Evolutionary conservation across 768 basidiomycete species (phyloP).

Genomic region (Agaricus blazei): DNA sequence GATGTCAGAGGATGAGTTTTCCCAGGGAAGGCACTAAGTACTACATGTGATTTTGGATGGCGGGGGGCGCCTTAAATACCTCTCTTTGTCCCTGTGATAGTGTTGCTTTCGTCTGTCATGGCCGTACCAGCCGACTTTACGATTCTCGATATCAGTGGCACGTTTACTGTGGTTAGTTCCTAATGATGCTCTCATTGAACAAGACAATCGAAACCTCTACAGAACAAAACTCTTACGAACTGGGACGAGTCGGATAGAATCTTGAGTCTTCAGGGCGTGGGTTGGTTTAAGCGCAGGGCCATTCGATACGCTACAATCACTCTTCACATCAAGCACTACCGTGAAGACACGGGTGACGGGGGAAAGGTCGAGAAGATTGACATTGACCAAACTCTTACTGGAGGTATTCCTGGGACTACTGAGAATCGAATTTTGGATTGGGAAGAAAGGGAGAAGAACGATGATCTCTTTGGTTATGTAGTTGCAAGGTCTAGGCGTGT

Average conservation of each 20-base stretch:
- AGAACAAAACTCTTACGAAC: constrained; percentile 72
- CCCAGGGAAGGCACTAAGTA: not conserved
- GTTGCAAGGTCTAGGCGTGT: constrained; percentile 50
- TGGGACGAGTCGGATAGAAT: constrained; percentile 46
- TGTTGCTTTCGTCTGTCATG: constrained; percentile 35
- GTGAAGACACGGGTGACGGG: constrained; percentile 31
- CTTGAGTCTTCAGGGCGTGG: constrained; percentile 63
- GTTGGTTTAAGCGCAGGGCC: constrained; percentile 65
- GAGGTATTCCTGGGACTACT: constrained; percentile 51
- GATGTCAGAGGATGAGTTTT: not conserved
- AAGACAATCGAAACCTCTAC: not conserved
- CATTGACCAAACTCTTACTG: constrained; percentile 59
- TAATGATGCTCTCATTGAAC: not conserved
- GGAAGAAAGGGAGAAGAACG: constrained; percentile 45
- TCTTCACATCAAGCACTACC: constrained; percentile 59
- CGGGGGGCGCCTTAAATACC: not conserved
- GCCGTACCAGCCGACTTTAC: constrained; percentile 58
- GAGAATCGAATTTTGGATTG: constrained; percentile 59
- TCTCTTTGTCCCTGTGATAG: not conserved
- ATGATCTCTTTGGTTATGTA: constrained; percentile 59
- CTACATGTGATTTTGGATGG: constrained; percentile 12
- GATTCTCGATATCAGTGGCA: constrained; percentile 57
- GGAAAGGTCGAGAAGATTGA: constrained; percentile 57
- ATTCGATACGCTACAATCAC: constrained; percentile 56
- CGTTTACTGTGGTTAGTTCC: constrained; percentile 52